These are phyloP conservation scores for Triticum turgidum DNA, from an alignment of 176 grass and related monocot genomes.

Conservation along the genomic window DNA sequence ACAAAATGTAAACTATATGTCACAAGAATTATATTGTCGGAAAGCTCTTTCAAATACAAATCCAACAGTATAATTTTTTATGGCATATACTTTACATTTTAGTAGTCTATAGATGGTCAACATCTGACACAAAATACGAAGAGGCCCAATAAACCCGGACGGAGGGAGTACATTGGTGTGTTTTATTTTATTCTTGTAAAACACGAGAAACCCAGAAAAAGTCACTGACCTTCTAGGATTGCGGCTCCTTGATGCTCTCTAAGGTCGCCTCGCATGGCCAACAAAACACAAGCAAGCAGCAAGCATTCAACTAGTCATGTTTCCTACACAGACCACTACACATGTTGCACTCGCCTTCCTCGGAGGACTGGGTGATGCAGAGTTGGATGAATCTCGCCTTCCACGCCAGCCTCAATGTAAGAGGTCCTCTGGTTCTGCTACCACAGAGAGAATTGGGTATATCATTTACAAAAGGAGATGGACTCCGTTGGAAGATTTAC, in stretches of 20 bases:
- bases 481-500: not conserved
- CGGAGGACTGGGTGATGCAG: slow-evolving; percentile 79
- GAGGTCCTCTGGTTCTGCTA: slow-evolving; percentile 66
- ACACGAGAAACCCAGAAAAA: not conserved
- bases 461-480: not conserved
- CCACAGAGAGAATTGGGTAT: slow-evolving; percentile 18
- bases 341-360: slow-evolving; percentile 24
- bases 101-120: no score
- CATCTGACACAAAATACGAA: no score
- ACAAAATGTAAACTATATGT: no score
- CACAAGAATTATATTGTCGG: no score
- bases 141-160: no score
- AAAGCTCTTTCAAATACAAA: no score
- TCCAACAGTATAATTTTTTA: no score
- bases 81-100: no score
- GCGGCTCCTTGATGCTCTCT: not conserved
- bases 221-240: slow-evolving; percentile 27
- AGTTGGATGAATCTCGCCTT: slow-evolving; percentile 81
- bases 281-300: not conserved
- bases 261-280: not conserved
- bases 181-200: no score
- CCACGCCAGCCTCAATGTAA: slow-evolving; percentile 53
- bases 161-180: no score
- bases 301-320: not conserved
- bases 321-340: not conserved